Evolutionary conservation across 495 filamentous ascomycete genomes (phyloP).

Genomic region (Talaromyces trachyspermus): DNA sequence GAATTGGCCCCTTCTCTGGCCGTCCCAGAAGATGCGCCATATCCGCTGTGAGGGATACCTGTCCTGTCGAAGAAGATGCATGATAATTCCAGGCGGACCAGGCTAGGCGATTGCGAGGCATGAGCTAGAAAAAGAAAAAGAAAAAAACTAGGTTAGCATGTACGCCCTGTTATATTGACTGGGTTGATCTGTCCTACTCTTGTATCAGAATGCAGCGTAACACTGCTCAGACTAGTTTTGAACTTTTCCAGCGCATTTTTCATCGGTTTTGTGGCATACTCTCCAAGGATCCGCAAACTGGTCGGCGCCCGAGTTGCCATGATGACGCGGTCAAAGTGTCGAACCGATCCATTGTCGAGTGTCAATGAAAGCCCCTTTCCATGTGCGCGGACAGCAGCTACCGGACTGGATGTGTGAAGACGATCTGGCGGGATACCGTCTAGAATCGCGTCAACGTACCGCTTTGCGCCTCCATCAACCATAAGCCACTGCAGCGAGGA

Average conservation of each 20-base stretch:
- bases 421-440: neutral
- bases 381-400: neutral
- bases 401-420: neutral
- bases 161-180: no score
- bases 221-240: neutral
- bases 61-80: no score
- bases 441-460: neutral
- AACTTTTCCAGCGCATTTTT: neutral
- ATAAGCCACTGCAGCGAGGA: neutral
- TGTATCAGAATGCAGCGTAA: neutral
- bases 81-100: neutral
- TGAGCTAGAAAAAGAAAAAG: neutral
- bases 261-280: neutral
- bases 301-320: neutral
- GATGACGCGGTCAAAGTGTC: neutral
- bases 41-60: no score
- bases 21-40: no score
- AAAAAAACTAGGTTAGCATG: neutral
- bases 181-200: neutral
- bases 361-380: neutral
- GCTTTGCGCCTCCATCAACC: neutral
- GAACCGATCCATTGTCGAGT: neutral
- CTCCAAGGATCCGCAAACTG: neutral
- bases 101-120: neutral
- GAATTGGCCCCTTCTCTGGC: neutral